phyloP scores from a whole-genome alignment of 257 asterid genomes.

The Gardenia jasminoides region DNA sequence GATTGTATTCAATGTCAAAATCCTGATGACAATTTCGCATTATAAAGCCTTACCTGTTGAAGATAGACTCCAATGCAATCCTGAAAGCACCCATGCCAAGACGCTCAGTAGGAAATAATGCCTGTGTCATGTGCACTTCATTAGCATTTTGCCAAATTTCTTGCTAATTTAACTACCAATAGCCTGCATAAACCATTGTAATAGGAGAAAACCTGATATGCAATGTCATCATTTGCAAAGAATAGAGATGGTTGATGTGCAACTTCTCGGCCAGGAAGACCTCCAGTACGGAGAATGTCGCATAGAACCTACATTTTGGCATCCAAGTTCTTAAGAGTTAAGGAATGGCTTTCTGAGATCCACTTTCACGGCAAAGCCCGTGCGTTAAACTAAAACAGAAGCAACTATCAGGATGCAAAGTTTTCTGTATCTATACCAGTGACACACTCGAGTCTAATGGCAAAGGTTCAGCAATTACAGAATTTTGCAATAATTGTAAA shows the following conservation, averaged over 20 bases:
- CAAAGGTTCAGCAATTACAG: not conserved
- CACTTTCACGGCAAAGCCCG: not conserved
- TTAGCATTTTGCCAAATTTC: slow-evolving; percentile 22
- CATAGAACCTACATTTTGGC: slow-evolving; percentile 66
- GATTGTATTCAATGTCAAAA: not conserved
- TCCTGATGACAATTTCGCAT: not conserved
- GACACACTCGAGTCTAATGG: not conserved
- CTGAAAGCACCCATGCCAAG: slow-evolving; percentile 99
- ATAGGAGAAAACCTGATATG: slow-evolving; percentile 64
- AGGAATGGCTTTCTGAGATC: too few species aligned
- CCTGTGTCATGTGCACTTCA: slow-evolving; percentile 48
- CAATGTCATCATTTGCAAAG: slow-evolving; percentile 90
- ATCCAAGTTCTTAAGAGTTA: not conserved
- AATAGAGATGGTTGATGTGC: slow-evolving; percentile 78
- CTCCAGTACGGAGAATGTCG: slow-evolving; percentile 92
- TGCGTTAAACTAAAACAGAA: not conserved
- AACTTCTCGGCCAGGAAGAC: slow-evolving; percentile 79
- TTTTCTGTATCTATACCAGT: too few species aligned
- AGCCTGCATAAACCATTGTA: not conserved
- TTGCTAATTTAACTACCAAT: slow-evolving; percentile 16
- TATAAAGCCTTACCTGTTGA: slow-evolving; percentile 58
- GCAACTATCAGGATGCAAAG: not conserved
- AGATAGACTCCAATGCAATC: slow-evolving; percentile 82
- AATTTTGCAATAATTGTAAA: not conserved
- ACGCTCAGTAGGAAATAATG: slow-evolving; percentile 85